A percentile compares a stretch with the other conserved stretches of the same genome.
phyloP scores from a whole-genome alignment of 805 yeast species.

The Candida namnaoensis region DNA sequence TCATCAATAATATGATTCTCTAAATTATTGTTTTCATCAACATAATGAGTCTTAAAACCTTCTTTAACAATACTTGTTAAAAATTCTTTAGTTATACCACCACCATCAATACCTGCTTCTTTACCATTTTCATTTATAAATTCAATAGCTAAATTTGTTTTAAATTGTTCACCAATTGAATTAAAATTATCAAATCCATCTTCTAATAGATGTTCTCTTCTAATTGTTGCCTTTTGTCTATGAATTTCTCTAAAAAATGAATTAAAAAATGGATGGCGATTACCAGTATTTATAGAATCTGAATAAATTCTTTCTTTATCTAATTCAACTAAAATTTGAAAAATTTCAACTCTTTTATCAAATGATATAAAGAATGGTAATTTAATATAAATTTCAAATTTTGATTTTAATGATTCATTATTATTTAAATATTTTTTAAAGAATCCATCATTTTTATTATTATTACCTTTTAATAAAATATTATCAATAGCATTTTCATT shows the following conservation, averaged over 20 bases:
- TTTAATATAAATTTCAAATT: slow-evolving; percentile 44
- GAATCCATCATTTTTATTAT: slow-evolving; percentile 1
- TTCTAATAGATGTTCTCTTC: slow-evolving; percentile 62
- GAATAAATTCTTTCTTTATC: slow-evolving; percentile 31
- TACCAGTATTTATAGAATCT: slow-evolving; percentile 10
- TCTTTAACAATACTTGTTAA: slow-evolving; percentile 63
- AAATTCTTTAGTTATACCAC: slow-evolving; percentile 91
- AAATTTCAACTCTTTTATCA: slow-evolving; percentile 60
- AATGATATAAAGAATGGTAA: slow-evolving; percentile 81
- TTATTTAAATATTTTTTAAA: too few species aligned
- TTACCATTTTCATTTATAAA: slow-evolving; percentile 66
- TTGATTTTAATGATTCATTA: slow-evolving; percentile 11
- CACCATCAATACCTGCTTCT: slow-evolving; percentile 95
- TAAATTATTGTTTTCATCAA: slow-evolving; percentile 14
- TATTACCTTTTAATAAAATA: slow-evolving; percentile 7
- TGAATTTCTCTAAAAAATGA: too few species aligned
- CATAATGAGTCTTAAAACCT: slow-evolving; percentile 35
- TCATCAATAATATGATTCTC: slow-evolving; percentile 36
- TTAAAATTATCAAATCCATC: slow-evolving; percentile 65
- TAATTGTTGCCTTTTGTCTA: slow-evolving; percentile 36
- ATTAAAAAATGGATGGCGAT: too few species aligned
- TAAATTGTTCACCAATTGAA: slow-evolving; percentile 45
- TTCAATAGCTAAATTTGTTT: slow-evolving; percentile 48
- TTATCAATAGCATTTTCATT: neutral
- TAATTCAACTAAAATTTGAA: slow-evolving; percentile 50